Evolutionary conservation across 2,329 filamentous ascomycete species (phyloP).

Genomic region (Sporothrix pseudoabietina): DNA sequence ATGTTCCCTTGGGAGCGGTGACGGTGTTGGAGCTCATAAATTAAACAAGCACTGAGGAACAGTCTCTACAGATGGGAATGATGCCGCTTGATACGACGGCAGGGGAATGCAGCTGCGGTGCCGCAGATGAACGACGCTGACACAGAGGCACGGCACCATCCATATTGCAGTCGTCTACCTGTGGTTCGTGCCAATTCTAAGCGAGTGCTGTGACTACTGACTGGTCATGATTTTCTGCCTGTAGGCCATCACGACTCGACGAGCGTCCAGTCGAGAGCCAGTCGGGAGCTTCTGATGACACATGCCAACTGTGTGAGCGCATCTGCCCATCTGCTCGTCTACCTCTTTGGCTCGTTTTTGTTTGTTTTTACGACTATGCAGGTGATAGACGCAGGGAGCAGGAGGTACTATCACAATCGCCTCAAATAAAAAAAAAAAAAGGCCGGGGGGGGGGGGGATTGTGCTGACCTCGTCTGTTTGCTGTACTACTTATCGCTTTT

Average conservation of each 20-base stretch:
- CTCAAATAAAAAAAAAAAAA: neutral
- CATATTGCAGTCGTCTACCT: constrained; percentile 6
- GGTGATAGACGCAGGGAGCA: neutral
- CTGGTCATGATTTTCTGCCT: neutral
- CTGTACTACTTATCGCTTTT: neutral
- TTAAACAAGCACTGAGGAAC: neutral
- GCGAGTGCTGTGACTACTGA: neutral
- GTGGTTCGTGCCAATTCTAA: neutral
- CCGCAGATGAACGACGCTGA: neutral
- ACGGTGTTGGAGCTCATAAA: neutral
- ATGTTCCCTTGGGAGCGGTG: too few species aligned
- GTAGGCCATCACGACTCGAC: neutral
- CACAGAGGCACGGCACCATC: constrained; percentile 1
- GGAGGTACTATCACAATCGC: neutral
- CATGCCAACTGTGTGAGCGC: neutral
- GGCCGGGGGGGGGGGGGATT: too few species aligned
- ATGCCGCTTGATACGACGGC: neutral
- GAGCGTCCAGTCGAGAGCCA: too few species aligned
- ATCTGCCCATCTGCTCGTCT: neutral
- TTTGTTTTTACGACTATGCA: neutral
- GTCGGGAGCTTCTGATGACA: neutral
- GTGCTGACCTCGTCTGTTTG: neutral
- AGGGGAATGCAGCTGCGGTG: neutral
- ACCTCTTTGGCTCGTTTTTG: too few species aligned
- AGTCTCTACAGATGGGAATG: too few species aligned